A percentile compares a stretch with the other conserved stretches of the same genome.
Conservation (phyloP, 768 basidiomycete genomes). For the Phallus indusiatus region DNA sequence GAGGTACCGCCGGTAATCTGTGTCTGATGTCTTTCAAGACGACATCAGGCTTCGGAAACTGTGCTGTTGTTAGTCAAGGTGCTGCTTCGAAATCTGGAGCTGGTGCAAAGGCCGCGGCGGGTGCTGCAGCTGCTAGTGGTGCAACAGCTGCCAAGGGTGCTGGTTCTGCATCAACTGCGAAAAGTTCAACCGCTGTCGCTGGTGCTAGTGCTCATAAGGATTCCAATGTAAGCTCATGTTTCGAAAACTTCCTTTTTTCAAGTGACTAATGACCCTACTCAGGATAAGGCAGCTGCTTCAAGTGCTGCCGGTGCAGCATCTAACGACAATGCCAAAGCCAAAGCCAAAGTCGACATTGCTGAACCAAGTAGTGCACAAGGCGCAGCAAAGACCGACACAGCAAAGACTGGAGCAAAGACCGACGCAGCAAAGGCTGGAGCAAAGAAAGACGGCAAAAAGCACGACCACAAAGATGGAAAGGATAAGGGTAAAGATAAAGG, state of each 20-base stretch:
- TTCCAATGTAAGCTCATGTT: too few relatives aligned
- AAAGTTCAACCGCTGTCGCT: too few relatives aligned
- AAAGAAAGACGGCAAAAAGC: conserved; percentile 2
- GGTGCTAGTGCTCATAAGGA: too few relatives aligned
- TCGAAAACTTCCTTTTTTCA: too few relatives aligned
- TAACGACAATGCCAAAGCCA: conserved; percentile 7
- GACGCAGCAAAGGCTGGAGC: conserved; percentile 9
- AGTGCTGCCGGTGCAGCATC: conserved; percentile 8
- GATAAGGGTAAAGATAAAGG: neutral
- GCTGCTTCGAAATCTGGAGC: conserved; percentile 1
- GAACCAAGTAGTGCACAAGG: too few relatives aligned
- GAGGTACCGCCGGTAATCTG: conserved; percentile 33
- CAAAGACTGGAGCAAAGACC: too few relatives aligned
- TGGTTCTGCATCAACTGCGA: too few relatives aligned
- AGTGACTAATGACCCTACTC: too few relatives aligned
- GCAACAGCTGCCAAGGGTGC: neutral
- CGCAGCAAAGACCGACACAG: too few relatives aligned
- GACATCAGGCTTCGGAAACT: conserved; percentile 44
- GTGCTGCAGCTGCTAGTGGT: conserved; percentile 2
- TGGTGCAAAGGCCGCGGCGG: conserved; percentile 8
- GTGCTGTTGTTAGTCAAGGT: conserved; percentile 34
- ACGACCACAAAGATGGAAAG: neutral
- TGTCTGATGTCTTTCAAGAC: conserved; percentile 46
- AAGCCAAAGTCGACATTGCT: conserved; percentile 12
- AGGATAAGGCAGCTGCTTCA: too few relatives aligned